Evolutionary conservation across 2,329 filamentous ascomycete genomes (phyloP).

Genomic region (Nakataea oryzae): DNA sequence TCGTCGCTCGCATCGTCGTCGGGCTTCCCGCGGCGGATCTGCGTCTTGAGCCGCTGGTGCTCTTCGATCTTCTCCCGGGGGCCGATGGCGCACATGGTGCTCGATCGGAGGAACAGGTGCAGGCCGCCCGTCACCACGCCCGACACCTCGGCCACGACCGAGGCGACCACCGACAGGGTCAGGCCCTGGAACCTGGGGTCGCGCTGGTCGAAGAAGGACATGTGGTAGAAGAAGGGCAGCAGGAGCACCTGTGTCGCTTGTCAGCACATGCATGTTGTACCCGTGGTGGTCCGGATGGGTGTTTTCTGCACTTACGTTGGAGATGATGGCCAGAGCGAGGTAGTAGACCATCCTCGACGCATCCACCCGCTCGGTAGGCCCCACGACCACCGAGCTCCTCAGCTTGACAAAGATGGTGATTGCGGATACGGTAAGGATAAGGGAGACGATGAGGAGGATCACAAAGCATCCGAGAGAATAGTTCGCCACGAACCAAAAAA

Average conservation of each 20-base stretch:
- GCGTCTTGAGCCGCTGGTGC: conserved; percentile 30
- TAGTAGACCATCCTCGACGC: conserved; percentile 65
- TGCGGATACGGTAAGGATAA: conserved; percentile 38
- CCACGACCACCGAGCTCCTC: conserved; percentile 40
- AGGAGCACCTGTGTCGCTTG: conserved; percentile 35
- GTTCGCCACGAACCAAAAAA: conserved; percentile 56
- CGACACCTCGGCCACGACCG: conserved; percentile 55
- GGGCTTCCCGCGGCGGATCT: conserved; percentile 31
- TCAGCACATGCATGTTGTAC: not conserved
- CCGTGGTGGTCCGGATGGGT: too few species aligned
- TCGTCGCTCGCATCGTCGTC: conserved; percentile 21
- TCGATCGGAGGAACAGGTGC: conserved; percentile 57
- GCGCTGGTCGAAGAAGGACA: conserved; percentile 31
- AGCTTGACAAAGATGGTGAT: conserved; percentile 46
- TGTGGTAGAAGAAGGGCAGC: conserved; percentile 52
- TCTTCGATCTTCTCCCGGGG: conserved; percentile 33
- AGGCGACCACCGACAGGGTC: conserved; percentile 49
- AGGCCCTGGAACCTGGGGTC: conserved; percentile 27
- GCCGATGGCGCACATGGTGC: conserved; percentile 44
- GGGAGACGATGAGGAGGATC: conserved; percentile 39
- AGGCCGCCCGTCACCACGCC: conserved; percentile 55
- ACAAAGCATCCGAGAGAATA: conserved; percentile 49
- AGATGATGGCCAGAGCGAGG: conserved; percentile 43
- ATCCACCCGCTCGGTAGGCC: conserved; percentile 47
- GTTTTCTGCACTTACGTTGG: conserved; percentile 35